Evolutionary conservation across 345 rosid genomes (phyloP), one percentile per base, ranked within the genome.

Genomic region (Odontarrhena argentea): DNA sequence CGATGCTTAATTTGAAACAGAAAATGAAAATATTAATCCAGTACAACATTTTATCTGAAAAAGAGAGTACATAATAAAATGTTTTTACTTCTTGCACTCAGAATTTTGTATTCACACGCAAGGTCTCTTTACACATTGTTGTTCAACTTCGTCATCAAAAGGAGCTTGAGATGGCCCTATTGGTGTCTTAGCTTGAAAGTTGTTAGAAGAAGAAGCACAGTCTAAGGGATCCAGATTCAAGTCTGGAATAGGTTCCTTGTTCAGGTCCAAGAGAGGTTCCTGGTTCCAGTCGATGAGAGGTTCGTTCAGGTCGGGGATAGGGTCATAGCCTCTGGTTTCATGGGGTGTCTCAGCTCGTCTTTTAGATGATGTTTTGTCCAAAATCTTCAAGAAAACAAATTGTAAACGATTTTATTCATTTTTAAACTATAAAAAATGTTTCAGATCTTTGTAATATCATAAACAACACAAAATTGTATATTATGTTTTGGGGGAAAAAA

Each of bases 291-390:
- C 47, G 1, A 9, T 1, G n/a, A 38, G 45, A 35, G 55, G 63
- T 30, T 51, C 1, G 12, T 32, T 49, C 0, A 3, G 13, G 24
- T 49, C 47, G 1, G 14, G 3, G n/a, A 38, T 56, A 35, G 55
- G 63, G 12, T 10, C 70, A 28, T 42, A 22, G 26, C 35, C 34
- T 18, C 6, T 0, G n/a, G 41, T 47, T 62, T 3, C 35, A 13
- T 1, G 2, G n/a, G 15, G 8, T 11, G 12, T 30, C 48, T 2
- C 10, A 22, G n/a, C 9, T 46, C 2, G 26, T 35, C 9, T 10
- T 48, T 38, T 58, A 64, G 55, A 18, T 35, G 59, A 18, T 55
- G 13, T 18, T 49, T 11, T 37, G 28, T 58, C 50, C 18, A 22
- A 7, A 5, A 13, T 0, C 54, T 70, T 25, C 37, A 26, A 34